Percentiles rank a stretch among this genome's conserved stretches.
Conservation (phyloP, 176 grass and related monocot genomes). For the Oryza officinalis region DNA sequence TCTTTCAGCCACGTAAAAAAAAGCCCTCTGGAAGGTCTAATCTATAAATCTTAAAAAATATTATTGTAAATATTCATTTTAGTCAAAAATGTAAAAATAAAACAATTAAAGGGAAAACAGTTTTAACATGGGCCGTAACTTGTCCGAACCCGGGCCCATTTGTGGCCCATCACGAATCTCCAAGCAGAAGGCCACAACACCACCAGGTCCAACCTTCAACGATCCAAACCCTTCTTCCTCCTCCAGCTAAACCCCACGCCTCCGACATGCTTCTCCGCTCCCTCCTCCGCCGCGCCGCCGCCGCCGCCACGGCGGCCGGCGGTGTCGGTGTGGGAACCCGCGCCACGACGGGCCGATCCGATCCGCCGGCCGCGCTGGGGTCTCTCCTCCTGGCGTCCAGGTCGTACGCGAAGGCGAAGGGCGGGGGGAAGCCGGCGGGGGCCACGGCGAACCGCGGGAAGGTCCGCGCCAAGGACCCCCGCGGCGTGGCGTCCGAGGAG, state of each 20-base stretch:
- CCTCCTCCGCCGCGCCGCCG: conserved; percentile 55
- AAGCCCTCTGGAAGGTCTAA: too few species aligned
- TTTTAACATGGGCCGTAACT: too few species aligned
- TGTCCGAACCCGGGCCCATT: neutral
- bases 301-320: conserved; percentile 10
- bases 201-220: too few species aligned
- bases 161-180: neutral
- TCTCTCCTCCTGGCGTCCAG: conserved; percentile 41
- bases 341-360: neutral
- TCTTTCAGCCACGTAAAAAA: too few species aligned
- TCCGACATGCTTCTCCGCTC: conserved; percentile 67
- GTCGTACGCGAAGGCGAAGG: conserved; percentile 76
- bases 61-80: too few species aligned
- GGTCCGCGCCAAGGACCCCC: conserved; percentile 56
- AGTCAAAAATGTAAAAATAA: too few species aligned
- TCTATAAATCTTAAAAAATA: too few species aligned
- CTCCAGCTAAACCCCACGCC: conserved; percentile 35
- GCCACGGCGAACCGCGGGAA: conserved; percentile 54
- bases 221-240: conserved; percentile 36
- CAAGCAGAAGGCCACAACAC: neutral
- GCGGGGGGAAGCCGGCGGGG: conserved; percentile 52
- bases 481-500: conserved; percentile 44
- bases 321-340: neutral
- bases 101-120: too few species aligned
- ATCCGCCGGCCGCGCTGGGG: conserved; percentile 27